These are phyloP conservation scores for Verticillium isaacii DNA, from an alignment of 2,329 filamentous ascomycete species.

Conservation along the genomic window DNA sequence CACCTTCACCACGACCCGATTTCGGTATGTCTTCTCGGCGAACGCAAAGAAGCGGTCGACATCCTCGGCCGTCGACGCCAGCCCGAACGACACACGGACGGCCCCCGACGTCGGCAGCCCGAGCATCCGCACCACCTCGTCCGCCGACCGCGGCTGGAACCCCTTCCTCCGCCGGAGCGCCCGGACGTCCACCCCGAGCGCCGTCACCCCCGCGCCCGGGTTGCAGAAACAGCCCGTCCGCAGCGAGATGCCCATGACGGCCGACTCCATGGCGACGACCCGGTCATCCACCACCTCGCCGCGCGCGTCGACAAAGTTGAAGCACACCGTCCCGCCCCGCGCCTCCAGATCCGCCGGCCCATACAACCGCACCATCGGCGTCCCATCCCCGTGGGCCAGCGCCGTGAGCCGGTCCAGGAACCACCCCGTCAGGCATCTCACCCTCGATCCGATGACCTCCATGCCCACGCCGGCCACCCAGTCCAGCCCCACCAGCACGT, in stretches of 20 bases:
- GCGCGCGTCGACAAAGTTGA: slow-evolving; percentile 29
- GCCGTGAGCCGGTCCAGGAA: slow-evolving; percentile 23
- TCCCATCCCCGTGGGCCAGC: slow-evolving; percentile 26
- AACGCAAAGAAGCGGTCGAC: slow-evolving; percentile 31
- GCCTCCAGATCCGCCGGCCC: slow-evolving; percentile 22
- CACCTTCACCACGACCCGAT: slow-evolving; percentile 16
- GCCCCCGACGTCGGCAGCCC: slow-evolving; percentile 24
- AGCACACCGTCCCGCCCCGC: slow-evolving; percentile 31
- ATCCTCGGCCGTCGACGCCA: slow-evolving; percentile 27
- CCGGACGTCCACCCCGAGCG: slow-evolving; percentile 20
- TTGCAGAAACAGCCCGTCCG: slow-evolving; percentile 39
- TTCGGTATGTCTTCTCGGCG: slow-evolving; percentile 23
- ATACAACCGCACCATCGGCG: slow-evolving; percentile 27
- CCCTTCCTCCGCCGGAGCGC: slow-evolving; percentile 10
- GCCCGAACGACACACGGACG: slow-evolving; percentile 32
- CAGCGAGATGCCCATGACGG: slow-evolving; percentile 27
- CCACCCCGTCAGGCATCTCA: slow-evolving; percentile 30
- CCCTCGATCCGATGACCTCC: slow-evolving; percentile 21
- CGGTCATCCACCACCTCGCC: slow-evolving; percentile 30
- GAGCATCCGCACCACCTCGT: slow-evolving; percentile 16
- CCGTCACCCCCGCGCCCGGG: slow-evolving; percentile 30
- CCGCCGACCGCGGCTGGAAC: slow-evolving; percentile 9
- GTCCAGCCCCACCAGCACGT: slow-evolving; percentile 29
- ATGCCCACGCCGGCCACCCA: slow-evolving; percentile 26
- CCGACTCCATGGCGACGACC: slow-evolving; percentile 26